Conservation (phyloP, 2,329 filamentous ascomycete species). For the Colletotrichum ledebouriae region DNA sequence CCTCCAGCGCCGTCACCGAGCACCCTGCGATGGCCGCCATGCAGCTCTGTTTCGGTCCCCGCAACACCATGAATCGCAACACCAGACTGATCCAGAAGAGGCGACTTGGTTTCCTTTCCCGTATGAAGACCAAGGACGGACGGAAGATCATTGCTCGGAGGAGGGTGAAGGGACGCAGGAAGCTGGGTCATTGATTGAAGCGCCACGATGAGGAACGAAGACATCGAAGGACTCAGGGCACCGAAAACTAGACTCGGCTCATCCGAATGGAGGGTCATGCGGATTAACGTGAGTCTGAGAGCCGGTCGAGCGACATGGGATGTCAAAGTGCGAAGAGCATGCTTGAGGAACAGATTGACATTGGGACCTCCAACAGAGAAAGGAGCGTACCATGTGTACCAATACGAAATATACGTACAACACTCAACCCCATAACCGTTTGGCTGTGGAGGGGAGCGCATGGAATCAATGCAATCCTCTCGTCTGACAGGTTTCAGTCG, state of each 20-base stretch:
- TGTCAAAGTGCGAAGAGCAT: neutral
- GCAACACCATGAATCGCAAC: conserved; percentile 68
- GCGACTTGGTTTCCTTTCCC: conserved; percentile 68
- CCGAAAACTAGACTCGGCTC: neutral
- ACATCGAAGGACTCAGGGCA: neutral
- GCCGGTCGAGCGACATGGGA: neutral
- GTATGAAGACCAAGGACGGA: conserved; percentile 64
- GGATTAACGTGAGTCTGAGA: neutral
- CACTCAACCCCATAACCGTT: conserved; percentile 1
- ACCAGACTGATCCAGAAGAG: conserved; percentile 71
- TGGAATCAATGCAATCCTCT: neutral
- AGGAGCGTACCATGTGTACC: conserved; percentile 32
- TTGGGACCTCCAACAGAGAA: conserved; percentile 5
- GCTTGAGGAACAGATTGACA: conserved; percentile 1
- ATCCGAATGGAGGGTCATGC: neutral
- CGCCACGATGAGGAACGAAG: neutral
- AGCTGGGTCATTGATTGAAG: conserved; percentile 48
- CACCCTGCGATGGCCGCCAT: conserved; percentile 65
- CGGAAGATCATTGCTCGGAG: conserved; percentile 66
- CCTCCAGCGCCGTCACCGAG: conserved; percentile 60
- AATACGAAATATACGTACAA: conserved; percentile 40
- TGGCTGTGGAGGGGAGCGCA: neutral
- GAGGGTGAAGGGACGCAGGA: conserved; percentile 65
- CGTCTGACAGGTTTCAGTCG: too few species aligned
- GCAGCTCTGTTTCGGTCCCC: conserved; percentile 71